A percentile compares a stretch with the other conserved stretches of the same genome.
Evolutionary conservation across 352 stramenopile genomes (phyloP).

Genomic region (Phytophthora ohioensis): DNA sequence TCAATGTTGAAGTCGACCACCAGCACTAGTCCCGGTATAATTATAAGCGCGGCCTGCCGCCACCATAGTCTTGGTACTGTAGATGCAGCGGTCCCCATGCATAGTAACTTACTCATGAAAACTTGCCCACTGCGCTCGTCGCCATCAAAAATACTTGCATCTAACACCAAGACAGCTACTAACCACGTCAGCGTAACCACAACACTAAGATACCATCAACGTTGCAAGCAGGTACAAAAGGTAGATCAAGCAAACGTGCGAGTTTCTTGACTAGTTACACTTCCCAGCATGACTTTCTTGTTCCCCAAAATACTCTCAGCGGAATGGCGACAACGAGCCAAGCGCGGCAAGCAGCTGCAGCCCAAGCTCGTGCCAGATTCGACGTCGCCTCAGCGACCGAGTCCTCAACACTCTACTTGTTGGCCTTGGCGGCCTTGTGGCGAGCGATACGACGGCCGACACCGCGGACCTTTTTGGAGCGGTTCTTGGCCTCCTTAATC

Average conservation of each 20-base stretch:
- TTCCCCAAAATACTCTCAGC: conserved; percentile 57
- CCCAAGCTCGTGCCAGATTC: conserved; percentile 32
- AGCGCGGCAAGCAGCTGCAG: conserved; percentile 26
- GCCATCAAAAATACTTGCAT: background rate
- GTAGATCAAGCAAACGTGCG: conserved; percentile 53
- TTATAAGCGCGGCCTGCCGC: conserved; percentile 23
- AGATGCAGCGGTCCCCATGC: conserved; percentile 22
- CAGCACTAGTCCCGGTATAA: conserved; percentile 11
- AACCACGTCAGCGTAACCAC: background rate
- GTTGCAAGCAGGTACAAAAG: background rate
- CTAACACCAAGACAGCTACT: background rate
- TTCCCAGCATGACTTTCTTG: conserved; percentile 63
- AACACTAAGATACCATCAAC: background rate
- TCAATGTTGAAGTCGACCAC: conserved; percentile 18
- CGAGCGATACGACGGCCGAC: conserved; percentile 97
- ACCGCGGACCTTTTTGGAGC: conserved; percentile 97
- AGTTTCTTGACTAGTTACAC: conserved; percentile 67
- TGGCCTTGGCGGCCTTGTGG: conserved; percentile 99
- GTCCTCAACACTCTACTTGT: conserved; percentile 83
- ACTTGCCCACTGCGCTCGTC: background rate
- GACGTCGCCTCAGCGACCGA: conserved; percentile 35
- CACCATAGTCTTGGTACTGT: conserved; percentile 5
- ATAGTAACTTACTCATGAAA: conserved; percentile 7
- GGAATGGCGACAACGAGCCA: conserved; percentile 48
- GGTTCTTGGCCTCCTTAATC: conserved; percentile 99